Percentiles rank a stretch among this genome's conserved stretches.
These are phyloP conservation scores for Zalaria sp. DNA, from an alignment of 2,329 filamentous ascomycete genomes.

Conservation along the genomic window DNA sequence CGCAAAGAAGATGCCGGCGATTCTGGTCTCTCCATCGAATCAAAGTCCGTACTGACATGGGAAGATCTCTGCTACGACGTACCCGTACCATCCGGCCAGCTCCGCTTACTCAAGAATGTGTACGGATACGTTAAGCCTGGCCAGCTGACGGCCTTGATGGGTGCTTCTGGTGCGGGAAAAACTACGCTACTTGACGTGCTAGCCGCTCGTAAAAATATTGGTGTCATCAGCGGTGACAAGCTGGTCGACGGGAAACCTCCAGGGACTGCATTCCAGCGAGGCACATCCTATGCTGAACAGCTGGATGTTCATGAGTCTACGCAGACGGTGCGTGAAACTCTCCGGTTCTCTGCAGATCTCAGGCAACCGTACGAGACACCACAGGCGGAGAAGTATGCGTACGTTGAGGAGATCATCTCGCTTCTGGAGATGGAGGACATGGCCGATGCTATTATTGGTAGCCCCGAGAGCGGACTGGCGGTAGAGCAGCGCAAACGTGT, in stretches of 20 bases:
- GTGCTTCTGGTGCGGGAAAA: slow-evolving; percentile 59
- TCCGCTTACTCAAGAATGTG: slow-evolving; percentile 30
- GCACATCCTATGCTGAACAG: slow-evolving; percentile 52
- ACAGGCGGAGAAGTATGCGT: slow-evolving; percentile 45
- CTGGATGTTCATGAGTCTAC: slow-evolving; percentile 50
- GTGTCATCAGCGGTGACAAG: slow-evolving; percentile 48
- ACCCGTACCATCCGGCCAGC: slow-evolving; percentile 30
- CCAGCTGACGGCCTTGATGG: slow-evolving; percentile 36
- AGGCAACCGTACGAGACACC: slow-evolving; percentile 46
- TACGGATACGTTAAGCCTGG: slow-evolving; percentile 37
- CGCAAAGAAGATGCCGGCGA: slow-evolving; percentile 23
- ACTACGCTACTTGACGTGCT: slow-evolving; percentile 73
- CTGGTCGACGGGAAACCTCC: slow-evolving; percentile 42
- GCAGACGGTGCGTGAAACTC: slow-evolving; percentile 49
- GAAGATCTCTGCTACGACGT: slow-evolving; percentile 37
- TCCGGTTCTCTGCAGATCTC: slow-evolving; percentile 51
- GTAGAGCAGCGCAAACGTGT: slow-evolving; percentile 49
- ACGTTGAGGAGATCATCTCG: slow-evolving; percentile 50
- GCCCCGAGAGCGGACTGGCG: slow-evolving; percentile 46
- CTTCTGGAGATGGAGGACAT: slow-evolving; percentile 56
- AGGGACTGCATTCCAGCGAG: slow-evolving; percentile 47
- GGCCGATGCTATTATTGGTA: slow-evolving; percentile 49
- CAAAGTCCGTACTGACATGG: slow-evolving; percentile 43
- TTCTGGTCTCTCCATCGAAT: slow-evolving; percentile 36
- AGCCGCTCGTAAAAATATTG: slow-evolving; percentile 49